Percentiles rank a stretch among this genome's conserved stretches.
phyloP scores from a whole-genome alignment of 129 eudicot genomes.

The Helianthus annuus region HanXRQr2.0-SUNRISE NC_035438.2:2773425-2773924 shows the following conservation, averaged over 20 bases:
- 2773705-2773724: constrained; percentile 92
- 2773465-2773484: constrained; percentile 69
- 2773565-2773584: constrained; percentile 83
- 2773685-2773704: constrained; percentile 73
- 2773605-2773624: neutral
- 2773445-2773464: constrained; percentile 85
- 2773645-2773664: neutral
- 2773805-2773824: constrained; percentile 85
- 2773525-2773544: constrained; percentile 85
- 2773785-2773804: constrained; percentile 73
- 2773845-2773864: neutral
- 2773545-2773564: constrained; percentile 87
- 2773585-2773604: constrained; percentile 51
- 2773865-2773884: neutral
- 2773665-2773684: neutral
- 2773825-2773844: constrained; percentile 57
- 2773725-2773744: constrained; percentile 93
- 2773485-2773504: constrained; percentile 86
- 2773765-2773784: constrained; percentile 89
- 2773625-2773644: neutral
- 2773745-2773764: constrained; percentile 98
- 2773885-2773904: too few relatives aligned
- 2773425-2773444: constrained; percentile 52
- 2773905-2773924: too few relatives aligned
- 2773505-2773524: constrained; percentile 74